Percentiles rank a stretch among this genome's conserved stretches.
These are phyloP conservation scores for Elsinoe australis DNA, from an alignment of 2,329 filamentous ascomycete genomes.

Conservation along the genomic window DNA sequence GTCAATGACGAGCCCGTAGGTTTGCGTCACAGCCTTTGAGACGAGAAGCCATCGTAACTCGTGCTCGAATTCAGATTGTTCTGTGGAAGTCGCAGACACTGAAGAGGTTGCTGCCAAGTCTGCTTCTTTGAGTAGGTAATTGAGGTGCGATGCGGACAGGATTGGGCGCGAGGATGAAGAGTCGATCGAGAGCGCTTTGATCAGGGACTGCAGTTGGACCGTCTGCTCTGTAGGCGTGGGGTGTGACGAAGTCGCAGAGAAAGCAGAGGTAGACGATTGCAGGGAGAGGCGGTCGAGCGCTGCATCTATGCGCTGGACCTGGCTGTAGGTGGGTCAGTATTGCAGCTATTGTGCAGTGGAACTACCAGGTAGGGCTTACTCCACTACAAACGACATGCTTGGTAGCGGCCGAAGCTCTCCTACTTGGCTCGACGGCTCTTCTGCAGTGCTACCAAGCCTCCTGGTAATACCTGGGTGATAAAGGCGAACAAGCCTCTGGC, in stretches of 20 bases:
- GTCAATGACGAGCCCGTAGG: conserved; percentile 72
- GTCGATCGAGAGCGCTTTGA: conserved; percentile 19
- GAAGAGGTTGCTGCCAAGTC: conserved; percentile 4
- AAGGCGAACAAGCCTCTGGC: too few species aligned
- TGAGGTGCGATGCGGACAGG: conserved; percentile 16
- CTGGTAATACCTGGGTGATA: too few species aligned
- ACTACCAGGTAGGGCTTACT: conserved; percentile 22
- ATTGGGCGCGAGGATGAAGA: conserved; percentile 18
- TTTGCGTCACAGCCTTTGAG: conserved; percentile 86
- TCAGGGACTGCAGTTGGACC: conserved; percentile 26
- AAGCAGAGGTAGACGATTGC: conserved; percentile 25
- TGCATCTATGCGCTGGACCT: conserved; percentile 50
- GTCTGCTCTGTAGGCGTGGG: conserved; percentile 24
- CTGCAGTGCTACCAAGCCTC: not conserved
- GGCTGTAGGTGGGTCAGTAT: conserved; percentile 34
- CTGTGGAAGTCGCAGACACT: conserved; percentile 17
- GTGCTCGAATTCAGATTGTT: conserved; percentile 50
- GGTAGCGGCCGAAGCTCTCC: not conserved
- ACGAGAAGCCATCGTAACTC: conserved; percentile 87
- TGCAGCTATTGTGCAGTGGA: not conserved
- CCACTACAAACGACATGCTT: conserved; percentile 32
- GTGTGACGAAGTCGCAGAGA: conserved; percentile 4
- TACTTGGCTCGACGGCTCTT: not conserved
- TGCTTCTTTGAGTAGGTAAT: conserved; percentile 17
- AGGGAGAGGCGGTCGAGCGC: conserved; percentile 53